phyloP scores from a whole-genome alignment of 495 filamentous ascomycete species.

The Lophium mytilinum region DNA sequence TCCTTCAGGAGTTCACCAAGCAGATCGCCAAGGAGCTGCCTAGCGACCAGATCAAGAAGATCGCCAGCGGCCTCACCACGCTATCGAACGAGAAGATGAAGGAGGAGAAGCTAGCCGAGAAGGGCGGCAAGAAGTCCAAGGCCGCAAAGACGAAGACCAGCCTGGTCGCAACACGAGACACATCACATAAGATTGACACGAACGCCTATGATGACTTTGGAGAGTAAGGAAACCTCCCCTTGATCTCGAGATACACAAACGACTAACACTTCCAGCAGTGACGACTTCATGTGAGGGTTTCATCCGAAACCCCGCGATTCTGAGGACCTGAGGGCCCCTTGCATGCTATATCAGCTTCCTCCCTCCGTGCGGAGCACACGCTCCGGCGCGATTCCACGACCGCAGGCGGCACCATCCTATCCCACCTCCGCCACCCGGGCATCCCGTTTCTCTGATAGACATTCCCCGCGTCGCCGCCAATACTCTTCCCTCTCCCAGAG shows the following conservation, averaged over 20 bases:
- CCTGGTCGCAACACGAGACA: constrained; percentile 62
- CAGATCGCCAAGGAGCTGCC: constrained; percentile 79
- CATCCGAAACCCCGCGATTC: too few relatives aligned
- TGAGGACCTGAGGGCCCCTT: too few relatives aligned
- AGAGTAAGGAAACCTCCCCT: constrained; percentile 50
- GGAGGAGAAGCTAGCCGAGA: constrained; percentile 92
- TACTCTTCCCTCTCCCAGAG: not conserved
- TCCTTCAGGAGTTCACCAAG: constrained; percentile 85
- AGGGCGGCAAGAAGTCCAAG: constrained; percentile 94
- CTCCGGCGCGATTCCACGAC: too few relatives aligned
- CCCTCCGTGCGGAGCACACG: too few relatives aligned
- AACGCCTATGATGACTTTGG: constrained; percentile 71
- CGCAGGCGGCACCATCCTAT: too few relatives aligned
- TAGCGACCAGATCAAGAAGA: constrained; percentile 90
- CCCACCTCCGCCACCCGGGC: not conserved
- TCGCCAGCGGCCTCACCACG: constrained; percentile 72
- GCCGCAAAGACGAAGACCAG: constrained; percentile 87
- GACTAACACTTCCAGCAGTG: constrained; percentile 16
- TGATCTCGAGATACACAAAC: not conserved
- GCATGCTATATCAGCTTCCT: too few relatives aligned
- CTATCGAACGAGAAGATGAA: constrained; percentile 97
- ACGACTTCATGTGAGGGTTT: constrained; percentile 36
- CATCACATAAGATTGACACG: constrained; percentile 54
- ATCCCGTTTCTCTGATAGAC: not conserved
- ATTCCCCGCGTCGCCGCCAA: not conserved